phyloP scores from a whole-genome alignment of 2,329 filamentous ascomycete genomes.

The Rutstroemia sp. region DNA sequence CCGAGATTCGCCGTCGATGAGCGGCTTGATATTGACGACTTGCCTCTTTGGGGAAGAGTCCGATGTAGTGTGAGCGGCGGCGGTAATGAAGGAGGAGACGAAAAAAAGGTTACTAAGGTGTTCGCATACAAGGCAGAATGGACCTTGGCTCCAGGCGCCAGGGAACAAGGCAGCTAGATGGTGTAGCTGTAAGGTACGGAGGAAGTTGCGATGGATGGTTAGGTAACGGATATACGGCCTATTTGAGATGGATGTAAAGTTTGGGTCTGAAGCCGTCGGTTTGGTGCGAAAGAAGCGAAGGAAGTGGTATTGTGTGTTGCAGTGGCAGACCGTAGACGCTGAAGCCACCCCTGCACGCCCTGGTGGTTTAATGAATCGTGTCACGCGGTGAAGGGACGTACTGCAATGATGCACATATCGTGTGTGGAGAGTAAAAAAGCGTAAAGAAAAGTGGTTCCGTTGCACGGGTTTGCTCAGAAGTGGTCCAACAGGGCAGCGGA shows the following conservation, averaged over 20 bases:
- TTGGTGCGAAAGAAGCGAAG: not conserved
- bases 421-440: not conserved
- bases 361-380: not conserved
- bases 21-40: not conserved
- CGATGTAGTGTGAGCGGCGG: not conserved
- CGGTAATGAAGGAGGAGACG: not conserved
- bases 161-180: not conserved
- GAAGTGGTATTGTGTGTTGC: not conserved
- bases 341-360: no score
- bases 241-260: not conserved
- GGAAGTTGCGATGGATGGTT: slow-evolving; percentile 2
- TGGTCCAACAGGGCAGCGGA: not conserved
- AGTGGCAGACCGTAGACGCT: no score
- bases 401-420: not conserved
- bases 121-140: not conserved
- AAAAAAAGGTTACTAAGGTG: not conserved
- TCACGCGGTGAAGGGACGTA: not conserved
- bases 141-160: not conserved
- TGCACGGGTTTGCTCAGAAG: not conserved
- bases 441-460: not conserved
- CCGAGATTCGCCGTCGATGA: slow-evolving; percentile 12
- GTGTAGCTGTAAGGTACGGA: slow-evolving; percentile 8
- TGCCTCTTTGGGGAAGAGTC: not conserved
- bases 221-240: not conserved
- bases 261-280: not conserved